Evolutionary conservation across 768 basidiomycete species (phyloP).

Genomic region (Collybiopsis luxurians): DNA sequence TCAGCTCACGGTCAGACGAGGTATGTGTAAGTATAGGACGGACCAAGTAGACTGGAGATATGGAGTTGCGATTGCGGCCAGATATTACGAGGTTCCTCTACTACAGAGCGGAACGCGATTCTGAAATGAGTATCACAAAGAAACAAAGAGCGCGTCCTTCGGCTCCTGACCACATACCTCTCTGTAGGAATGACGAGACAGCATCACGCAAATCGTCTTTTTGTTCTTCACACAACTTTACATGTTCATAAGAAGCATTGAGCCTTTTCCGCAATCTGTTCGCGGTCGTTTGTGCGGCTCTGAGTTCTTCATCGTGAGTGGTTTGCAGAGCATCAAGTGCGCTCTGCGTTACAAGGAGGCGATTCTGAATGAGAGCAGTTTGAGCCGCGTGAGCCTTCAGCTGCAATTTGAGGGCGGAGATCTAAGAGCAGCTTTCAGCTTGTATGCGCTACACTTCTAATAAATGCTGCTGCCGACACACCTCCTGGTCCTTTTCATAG

Average conservation of each 20-base stretch:
- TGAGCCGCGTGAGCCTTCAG: constrained; percentile 35
- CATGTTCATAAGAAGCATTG: constrained; percentile 27
- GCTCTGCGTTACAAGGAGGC: constrained; percentile 48
- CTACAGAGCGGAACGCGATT: constrained; percentile 2
- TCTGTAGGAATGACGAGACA: constrained; percentile 51
- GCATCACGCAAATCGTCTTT: constrained; percentile 53
- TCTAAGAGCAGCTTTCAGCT: constrained; percentile 13
- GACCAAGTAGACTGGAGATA: constrained; percentile 42
- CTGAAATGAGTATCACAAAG: background rate
- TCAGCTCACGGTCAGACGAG: constrained; percentile 4
- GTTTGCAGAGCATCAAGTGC: constrained; percentile 42
- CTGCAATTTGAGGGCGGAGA: constrained; percentile 25
- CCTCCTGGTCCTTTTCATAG: background rate
- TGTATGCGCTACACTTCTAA: background rate
- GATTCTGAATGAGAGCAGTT: constrained; percentile 40
- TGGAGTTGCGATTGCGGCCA: constrained; percentile 46
- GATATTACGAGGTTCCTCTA: constrained; percentile 44
- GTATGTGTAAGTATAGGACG: constrained; percentile 14
- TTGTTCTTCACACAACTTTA: constrained; percentile 40
- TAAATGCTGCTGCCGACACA: background rate
- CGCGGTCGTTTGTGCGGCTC: constrained; percentile 27
- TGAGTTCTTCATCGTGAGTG: constrained; percentile 39
- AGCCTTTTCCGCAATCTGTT: constrained; percentile 35
- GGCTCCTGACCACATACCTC: constrained; percentile 47
- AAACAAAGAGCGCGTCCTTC: too few species aligned